Conservation (phyloP, 192 early-diverging fungal genomes). For the Dimargaris xerosporica region DNA sequence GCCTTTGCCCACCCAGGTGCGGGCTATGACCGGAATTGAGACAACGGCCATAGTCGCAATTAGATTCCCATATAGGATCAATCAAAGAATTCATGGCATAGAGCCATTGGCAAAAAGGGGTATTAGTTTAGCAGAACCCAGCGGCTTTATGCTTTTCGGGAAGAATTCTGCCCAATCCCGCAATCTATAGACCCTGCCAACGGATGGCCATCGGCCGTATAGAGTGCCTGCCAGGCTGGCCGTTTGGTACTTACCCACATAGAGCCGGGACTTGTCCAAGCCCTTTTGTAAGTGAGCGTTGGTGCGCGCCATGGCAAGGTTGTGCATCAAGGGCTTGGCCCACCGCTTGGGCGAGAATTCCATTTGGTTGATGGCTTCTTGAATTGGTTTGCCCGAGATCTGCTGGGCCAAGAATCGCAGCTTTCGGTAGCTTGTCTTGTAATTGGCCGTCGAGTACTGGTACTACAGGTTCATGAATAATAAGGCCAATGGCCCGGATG, state of each 20-base stretch:
- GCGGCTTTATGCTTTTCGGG: too few species aligned
- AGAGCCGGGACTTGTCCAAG: slow-evolving; percentile 43
- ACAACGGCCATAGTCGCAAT: too few species aligned
- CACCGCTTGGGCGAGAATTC: slow-evolving; percentile 54
- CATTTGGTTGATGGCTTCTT: slow-evolving; percentile 67
- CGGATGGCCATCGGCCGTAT: too few species aligned
- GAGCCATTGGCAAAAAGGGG: too few species aligned
- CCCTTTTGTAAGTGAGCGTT: slow-evolving; percentile 46
- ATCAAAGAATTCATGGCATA: too few species aligned
- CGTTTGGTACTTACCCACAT: slow-evolving; percentile 27
- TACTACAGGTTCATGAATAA: slow-evolving; percentile 5
- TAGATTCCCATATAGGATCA: too few species aligned
- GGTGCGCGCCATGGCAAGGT: slow-evolving; percentile 48
- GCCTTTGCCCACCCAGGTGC: slow-evolving; percentile 82
- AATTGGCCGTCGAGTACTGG: slow-evolving; percentile 37
- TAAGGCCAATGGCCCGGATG: too few species aligned
- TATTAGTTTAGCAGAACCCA: too few species aligned
- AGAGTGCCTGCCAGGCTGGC: too few species aligned
- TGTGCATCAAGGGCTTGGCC: slow-evolving; percentile 42
- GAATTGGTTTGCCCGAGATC: slow-evolving; percentile 42
- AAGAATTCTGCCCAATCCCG: too few species aligned
- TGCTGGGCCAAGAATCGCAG: slow-evolving; percentile 56
- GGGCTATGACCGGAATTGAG: slow-evolving; percentile 19
- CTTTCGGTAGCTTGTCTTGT: slow-evolving; percentile 53
- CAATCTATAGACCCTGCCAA: too few species aligned